Base-by-base conservation (phyloP, 129 eudicot species). In the Centella asiatica region DNA sequence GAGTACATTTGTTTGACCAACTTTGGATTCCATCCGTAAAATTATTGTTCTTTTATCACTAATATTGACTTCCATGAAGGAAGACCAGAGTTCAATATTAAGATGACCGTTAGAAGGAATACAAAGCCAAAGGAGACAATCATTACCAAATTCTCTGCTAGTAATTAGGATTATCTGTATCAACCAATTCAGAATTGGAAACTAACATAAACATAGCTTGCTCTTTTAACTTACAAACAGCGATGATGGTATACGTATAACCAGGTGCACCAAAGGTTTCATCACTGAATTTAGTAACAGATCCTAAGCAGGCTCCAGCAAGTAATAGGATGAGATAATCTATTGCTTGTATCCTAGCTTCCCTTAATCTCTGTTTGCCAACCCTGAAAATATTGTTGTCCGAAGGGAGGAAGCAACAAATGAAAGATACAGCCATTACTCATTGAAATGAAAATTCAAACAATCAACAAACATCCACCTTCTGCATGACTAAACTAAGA, bases 281-380 rank as follows among this genome's bases (percentile, higher is more conserved):
- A 75, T 83, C 98, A 14, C 69, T 84, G 32, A 82, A 74, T 79
- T 77, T 84, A 17, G 81, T 69, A 52, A 90, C 75, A 12, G 84
- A 68, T 56, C 98, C 98, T 68, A 90, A 83, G 60, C 95, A 81
- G 44, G 98, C 98, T 14, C 98, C 98, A 48, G 94, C 98, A 50
- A 90, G 84, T 68, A 90, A 71, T 56, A 90, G 65, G 60, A 90
- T 90, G 37, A 90, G 89, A 77, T 86, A 90, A 72, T 90, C 98
- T 52, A 81, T 62, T 51, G 87, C 87, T 68, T 86, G 98, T 65
- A 83, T 62, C 69, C 64, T 87, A 19, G 98, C 94, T 72, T 90
- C 98, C 29, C 98, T 74, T 67, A 90, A 34, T 32, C 94, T 76
- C 72, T 90, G 98, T 79, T 86, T 90, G 67, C 85, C 66, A n/a